phyloP scores from a whole-genome alignment of 441 rosid species.

The Theobroma grandiflorum region DNA sequence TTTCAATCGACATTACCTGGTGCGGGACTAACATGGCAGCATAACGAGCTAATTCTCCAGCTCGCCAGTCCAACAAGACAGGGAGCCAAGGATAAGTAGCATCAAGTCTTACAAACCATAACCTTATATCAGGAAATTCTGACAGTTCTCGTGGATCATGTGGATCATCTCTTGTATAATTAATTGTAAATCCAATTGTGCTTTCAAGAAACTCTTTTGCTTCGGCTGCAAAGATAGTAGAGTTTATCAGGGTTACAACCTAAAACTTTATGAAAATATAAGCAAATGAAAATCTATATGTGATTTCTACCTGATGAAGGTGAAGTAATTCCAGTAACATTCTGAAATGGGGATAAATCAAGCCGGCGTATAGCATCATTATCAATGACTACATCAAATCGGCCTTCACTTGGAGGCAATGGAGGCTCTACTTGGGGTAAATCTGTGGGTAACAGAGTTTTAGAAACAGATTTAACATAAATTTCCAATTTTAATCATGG shows the following conservation, averaged over 20 bases:
- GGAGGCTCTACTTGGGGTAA: slow-evolving; percentile 60
- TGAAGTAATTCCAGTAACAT: slow-evolving; percentile 65
- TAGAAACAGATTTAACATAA: not conserved
- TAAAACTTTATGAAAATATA: not conserved
- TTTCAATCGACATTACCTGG: slow-evolving; percentile 52
- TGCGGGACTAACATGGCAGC: slow-evolving; percentile 91
- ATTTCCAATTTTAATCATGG: not conserved
- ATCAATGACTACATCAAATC: slow-evolving; percentile 71
- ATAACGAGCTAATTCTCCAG: slow-evolving; percentile 81
- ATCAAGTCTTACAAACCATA: slow-evolving; percentile 92
- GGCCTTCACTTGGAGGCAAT: slow-evolving; percentile 78
- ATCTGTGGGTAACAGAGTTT: slow-evolving; percentile 44
- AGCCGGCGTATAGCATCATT: slow-evolving; percentile 55
- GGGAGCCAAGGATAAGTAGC: slow-evolving; percentile 89
- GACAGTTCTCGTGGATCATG: slow-evolving; percentile 79
- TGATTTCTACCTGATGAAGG: slow-evolving; percentile 54
- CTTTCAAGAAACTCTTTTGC: slow-evolving; percentile 69
- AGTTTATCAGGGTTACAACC: not conserved
- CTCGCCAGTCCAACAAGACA: slow-evolving; percentile 84
- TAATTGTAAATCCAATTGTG: slow-evolving; percentile 76
- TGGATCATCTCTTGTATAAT: slow-evolving; percentile 71
- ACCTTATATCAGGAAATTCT: slow-evolving; percentile 82
- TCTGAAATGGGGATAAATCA: slow-evolving; percentile 77
- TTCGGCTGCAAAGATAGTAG: slow-evolving; percentile 44
- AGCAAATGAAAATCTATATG: not conserved